Conservation (phyloP, 2,329 filamentous ascomycete genomes). For the Colletotrichum plurivorum region DNA sequence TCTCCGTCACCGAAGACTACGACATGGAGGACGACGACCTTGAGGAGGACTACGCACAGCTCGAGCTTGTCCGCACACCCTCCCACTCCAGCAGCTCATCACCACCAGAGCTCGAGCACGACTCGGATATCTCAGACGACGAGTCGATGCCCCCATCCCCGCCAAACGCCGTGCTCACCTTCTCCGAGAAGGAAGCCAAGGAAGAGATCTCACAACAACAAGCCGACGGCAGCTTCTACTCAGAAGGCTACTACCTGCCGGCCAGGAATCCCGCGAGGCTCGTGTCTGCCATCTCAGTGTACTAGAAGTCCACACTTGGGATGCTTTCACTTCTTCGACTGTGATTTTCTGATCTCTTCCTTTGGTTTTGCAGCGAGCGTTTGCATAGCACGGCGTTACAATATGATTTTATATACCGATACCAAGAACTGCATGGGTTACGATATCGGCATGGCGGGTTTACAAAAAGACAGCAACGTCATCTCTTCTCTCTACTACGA, state of each 20-base stretch:
- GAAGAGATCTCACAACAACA: constrained; percentile 55
- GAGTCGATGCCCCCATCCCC: constrained; percentile 81
- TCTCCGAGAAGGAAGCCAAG: constrained; percentile 70
- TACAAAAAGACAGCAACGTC: constrained; percentile 39
- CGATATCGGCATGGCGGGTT: constrained; percentile 24
- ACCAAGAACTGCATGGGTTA: constrained; percentile 41
- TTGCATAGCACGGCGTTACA: constrained; percentile 48
- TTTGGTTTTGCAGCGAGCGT: constrained; percentile 39
- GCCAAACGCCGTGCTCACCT: constrained; percentile 69
- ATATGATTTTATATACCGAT: constrained; percentile 39
- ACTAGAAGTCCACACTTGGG: constrained; percentile 53
- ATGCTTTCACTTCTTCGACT: constrained; percentile 33
- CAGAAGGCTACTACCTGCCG: constrained; percentile 68
- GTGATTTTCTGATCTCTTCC: constrained; percentile 39
- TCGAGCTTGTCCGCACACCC: constrained; percentile 77
- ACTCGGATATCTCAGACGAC: constrained; percentile 78
- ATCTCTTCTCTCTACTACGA: constrained; percentile 20
- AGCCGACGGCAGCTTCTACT: constrained; percentile 59
- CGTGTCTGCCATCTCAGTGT: constrained; percentile 70
- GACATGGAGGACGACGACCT: constrained; percentile 68
- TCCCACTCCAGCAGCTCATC: constrained; percentile 71
- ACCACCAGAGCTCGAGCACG: constrained; percentile 80
- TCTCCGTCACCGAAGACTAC: constrained; percentile 56
- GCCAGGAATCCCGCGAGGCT: constrained; percentile 65
- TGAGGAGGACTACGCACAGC: constrained; percentile 75